A percentile compares a stretch with the other conserved stretches of the same genome.
These are phyloP conservation scores for Termitomyces sp. DNA, from an alignment of 768 basidiomycete genomes.

Conservation along the genomic window DNA sequence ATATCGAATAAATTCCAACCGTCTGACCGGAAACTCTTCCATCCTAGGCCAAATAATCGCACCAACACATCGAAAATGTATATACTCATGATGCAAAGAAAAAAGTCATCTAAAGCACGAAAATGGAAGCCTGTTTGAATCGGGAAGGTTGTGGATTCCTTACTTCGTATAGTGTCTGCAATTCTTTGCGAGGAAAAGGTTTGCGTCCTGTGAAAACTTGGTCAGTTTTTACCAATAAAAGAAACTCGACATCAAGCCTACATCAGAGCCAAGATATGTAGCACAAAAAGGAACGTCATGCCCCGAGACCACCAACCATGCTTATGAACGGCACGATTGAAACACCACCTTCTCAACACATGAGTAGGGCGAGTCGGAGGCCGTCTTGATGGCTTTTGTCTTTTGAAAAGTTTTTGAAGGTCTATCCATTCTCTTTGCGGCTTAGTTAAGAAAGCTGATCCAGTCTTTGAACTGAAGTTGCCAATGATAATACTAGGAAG, in stretches of 20 bases:
- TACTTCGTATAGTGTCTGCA: constrained; percentile 56
- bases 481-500: constrained; percentile 83
- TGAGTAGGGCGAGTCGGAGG: constrained; percentile 57
- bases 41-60: constrained; percentile 81
- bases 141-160: constrained; percentile 14
- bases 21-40: constrained; percentile 77
- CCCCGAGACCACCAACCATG: constrained; percentile 87
- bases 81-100: constrained; percentile 63
- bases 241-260: constrained; percentile 28
- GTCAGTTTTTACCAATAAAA: neutral
- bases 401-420: constrained; percentile 79
- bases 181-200: constrained; percentile 51
- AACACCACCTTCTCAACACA: constrained; percentile 76
- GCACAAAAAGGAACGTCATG: constrained; percentile 72
- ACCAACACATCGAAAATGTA: constrained; percentile 75
- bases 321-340: constrained; percentile 83
- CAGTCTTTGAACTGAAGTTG: constrained; percentile 85
- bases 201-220: constrained; percentile 57
- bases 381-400: constrained; percentile 81
- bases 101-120: constrained; percentile 57
- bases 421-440: constrained; percentile 94
- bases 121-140: neutral
- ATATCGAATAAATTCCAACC: constrained; percentile 96
- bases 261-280: constrained; percentile 84
- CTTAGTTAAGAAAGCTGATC: constrained; percentile 78